Conservation (phyloP, 2,329 filamentous ascomycete species). For the Hymenoscyphus fraxineus region DNA sequence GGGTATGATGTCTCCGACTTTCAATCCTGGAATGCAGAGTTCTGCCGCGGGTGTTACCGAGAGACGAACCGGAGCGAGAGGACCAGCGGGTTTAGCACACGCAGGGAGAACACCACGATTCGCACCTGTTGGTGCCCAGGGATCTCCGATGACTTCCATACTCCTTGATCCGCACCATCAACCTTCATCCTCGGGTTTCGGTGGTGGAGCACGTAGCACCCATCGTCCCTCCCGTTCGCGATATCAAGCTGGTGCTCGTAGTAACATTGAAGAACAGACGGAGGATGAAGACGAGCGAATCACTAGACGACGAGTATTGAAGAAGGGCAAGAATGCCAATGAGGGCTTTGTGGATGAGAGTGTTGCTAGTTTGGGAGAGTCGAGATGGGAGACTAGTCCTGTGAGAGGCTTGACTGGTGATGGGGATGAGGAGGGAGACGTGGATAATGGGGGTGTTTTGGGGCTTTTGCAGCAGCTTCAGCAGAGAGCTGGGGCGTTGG, state of each 20-base stretch:
- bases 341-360: constrained; percentile 34
- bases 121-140: constrained; percentile 35
- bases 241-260: constrained; percentile 47
- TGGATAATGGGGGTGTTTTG: constrained; percentile 53
- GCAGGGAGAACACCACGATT: constrained; percentile 42
- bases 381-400: constrained; percentile 43
- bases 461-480: constrained; percentile 66
- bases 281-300: constrained; percentile 44
- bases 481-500: constrained; percentile 33
- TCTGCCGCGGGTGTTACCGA: constrained; percentile 48
- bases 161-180: constrained; percentile 75
- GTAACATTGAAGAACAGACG: constrained; percentile 51
- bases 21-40: constrained; percentile 52
- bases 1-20: constrained; percentile 60
- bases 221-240: constrained; percentile 44
- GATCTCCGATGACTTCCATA: constrained; percentile 64
- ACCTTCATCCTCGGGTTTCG: constrained; percentile 48
- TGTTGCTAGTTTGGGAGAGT: constrained; percentile 35
- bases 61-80: constrained; percentile 38
- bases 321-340: constrained; percentile 21
- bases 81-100: constrained; percentile 35
- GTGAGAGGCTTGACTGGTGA: constrained; percentile 36
- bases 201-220: constrained; percentile 42
- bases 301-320: constrained; percentile 15
- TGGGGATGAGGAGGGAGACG: constrained; percentile 44